These are phyloP conservation scores for Daldinia eschscholtzii DNA, from an alignment of 2,329 filamentous ascomycete genomes.

Conservation along the genomic window DNA sequence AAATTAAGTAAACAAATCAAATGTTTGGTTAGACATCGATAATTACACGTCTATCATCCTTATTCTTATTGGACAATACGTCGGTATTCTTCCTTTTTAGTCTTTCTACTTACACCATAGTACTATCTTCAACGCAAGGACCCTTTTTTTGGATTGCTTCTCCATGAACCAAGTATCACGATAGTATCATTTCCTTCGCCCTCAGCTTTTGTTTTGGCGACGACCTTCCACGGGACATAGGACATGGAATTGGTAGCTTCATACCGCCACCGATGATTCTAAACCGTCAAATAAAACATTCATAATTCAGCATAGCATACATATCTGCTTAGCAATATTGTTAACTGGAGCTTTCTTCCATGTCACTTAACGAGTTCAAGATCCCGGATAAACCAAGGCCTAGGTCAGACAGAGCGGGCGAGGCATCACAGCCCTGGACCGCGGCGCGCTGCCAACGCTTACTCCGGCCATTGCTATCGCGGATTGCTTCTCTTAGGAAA, in stretches of 20 bases:
- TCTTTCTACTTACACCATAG: constrained; percentile 2
- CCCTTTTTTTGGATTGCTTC: constrained; percentile 12
- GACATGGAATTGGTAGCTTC: constrained; percentile 16
- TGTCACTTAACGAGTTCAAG: constrained; percentile 40
- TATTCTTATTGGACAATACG: constrained; percentile 10
- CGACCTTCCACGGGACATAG: not conserved
- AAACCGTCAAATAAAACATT: constrained; percentile 20
- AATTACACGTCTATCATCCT: constrained; percentile 16
- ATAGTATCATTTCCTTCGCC: constrained; percentile 16
- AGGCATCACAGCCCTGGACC: constrained; percentile 54
- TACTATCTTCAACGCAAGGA: constrained; percentile 2
- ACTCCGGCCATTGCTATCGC: constrained; percentile 58
- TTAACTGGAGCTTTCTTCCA: constrained; percentile 19
- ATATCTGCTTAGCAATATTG: constrained; percentile 20
- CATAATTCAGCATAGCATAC: constrained; percentile 12
- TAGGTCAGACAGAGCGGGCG: constrained; percentile 36
- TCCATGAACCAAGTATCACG: not conserved
- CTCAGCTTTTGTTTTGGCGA: constrained; percentile 4
- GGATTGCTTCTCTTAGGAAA: constrained; percentile 57
- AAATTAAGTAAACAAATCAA: constrained; percentile 50
- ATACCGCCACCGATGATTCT: constrained; percentile 15
- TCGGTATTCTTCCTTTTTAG: constrained; percentile 10
- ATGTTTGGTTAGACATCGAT: not conserved
- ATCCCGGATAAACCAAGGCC: constrained; percentile 43
- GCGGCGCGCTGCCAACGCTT: constrained; percentile 59